Evolutionary conservation across 148 eudicot genomes (phyloP).

Genomic region (Vaccinium myrtillus): DNA sequence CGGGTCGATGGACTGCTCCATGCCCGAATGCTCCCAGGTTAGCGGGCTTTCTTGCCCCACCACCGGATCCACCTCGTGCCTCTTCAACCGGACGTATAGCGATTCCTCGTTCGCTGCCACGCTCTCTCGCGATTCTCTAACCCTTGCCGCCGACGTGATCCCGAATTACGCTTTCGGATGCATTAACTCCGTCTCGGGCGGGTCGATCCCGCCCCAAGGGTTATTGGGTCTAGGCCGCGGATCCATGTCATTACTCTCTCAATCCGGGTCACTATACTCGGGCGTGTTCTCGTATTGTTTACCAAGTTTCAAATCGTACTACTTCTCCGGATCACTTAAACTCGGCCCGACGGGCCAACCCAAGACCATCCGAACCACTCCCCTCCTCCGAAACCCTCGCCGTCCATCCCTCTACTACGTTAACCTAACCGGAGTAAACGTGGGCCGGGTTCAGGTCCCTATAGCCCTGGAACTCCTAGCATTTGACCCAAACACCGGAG

Average conservation of each 20-base stretch:
- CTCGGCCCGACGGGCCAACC: slow-evolving; percentile 80
- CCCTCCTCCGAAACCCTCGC: slow-evolving; percentile 69
- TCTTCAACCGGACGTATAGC: slow-evolving; percentile 74
- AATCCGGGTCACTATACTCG: slow-evolving; percentile 54
- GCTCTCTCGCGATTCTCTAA: slow-evolving; percentile 57
- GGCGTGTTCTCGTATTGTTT: slow-evolving; percentile 85
- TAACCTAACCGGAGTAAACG: slow-evolving; percentile 68
- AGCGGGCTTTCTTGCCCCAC: slow-evolving; percentile 57
- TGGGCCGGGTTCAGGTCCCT: slow-evolving; percentile 64
- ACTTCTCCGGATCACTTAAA: slow-evolving; percentile 85
- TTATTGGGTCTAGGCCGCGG: slow-evolving; percentile 84
- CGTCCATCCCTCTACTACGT: slow-evolving; percentile 84
- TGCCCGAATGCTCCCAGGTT: slow-evolving; percentile 58
- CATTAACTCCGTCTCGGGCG: slow-evolving; percentile 50
- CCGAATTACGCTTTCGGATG: slow-evolving; percentile 75
- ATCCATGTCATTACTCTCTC: slow-evolving; percentile 62
- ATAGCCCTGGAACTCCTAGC: slow-evolving; percentile 48
- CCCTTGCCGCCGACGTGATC: slow-evolving; percentile 40
- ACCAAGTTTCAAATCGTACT: slow-evolving; percentile 87
- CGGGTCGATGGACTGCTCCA: slow-evolving; percentile 49
- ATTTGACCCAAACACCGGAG: slow-evolving; percentile 67
- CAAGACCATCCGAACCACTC: slow-evolving; percentile 58
- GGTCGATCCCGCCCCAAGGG: slow-evolving; percentile 78
- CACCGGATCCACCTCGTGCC: slow-evolving; percentile 41
- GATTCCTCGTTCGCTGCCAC: slow-evolving; percentile 68